Base-by-base conservation (phyloP, 768 basidiomycete species). In the Trametes villosa region DNA sequence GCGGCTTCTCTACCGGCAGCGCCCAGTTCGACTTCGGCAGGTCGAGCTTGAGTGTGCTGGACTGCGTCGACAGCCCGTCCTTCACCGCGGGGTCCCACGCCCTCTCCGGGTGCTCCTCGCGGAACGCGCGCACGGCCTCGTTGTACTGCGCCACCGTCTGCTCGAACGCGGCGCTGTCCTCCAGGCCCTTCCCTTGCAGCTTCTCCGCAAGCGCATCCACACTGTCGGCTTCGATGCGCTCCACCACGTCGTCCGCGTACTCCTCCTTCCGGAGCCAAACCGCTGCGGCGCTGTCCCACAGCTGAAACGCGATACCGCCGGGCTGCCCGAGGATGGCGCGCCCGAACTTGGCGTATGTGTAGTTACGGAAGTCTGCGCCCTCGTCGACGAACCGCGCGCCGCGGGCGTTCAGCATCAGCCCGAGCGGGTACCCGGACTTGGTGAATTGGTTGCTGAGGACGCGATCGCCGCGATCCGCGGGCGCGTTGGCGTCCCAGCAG, bases 11-110 rank as follows among this genome's bases (percentile, higher is more conserved):
- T 26, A 89, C 72, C 5, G 81, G 67, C 60, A 86, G 71, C 0
- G 87, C 88, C 88, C 88, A 89, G 65, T 89, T 88, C 0, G 86
- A 83, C 70, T 90, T 89, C 12, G 85, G 77, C 13, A 82, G 63
- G 13, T 66, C 46, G 33, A 88, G 69, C 24, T 70, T 71, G 17
- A 60, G 60, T 0, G 44, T 47, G 3, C 68, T 71, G 2, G 81
- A 79, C 57, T 82, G 77, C 0, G 87, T 87, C 5, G 83, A 81
- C 17, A 86, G 66, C 4, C 82, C 81, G 63, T 89, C 88, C 67
- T 88, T 88, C 33, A 84, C 73, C 2, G 86, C 77, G 18, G 87
- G 88, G 69, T 89, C 79, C 86, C 87, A 90, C 22, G 59, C 63
- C 45, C 53, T 44, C 11, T 58, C 65, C 5, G 75, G 72, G 54